Percentiles rank a stretch among this genome's conserved stretches.
phyloP scores from a whole-genome alignment of 2,329 filamentous ascomycete genomes.

The Fusarium anthophilum region DNA sequence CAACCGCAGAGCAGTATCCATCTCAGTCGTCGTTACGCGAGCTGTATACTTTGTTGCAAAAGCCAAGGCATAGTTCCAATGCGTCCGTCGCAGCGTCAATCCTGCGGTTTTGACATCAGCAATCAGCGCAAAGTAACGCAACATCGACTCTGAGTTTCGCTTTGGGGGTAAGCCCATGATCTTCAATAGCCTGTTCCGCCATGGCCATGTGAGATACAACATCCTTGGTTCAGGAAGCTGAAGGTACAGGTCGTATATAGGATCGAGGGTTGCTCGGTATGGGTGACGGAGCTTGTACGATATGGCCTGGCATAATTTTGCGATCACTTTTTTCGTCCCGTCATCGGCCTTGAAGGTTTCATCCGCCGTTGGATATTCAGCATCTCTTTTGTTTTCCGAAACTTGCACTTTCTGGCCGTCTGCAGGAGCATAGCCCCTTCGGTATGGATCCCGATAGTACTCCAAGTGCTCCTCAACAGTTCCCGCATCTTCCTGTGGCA shows the following conservation, averaged over 20 bases:
- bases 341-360: constrained; percentile 51
- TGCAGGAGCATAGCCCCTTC: constrained; percentile 62
- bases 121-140: constrained; percentile 83
- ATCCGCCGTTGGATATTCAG: constrained; percentile 55
- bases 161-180: constrained; percentile 72
- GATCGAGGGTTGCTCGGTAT: constrained; percentile 51
- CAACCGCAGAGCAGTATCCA: constrained; percentile 71
- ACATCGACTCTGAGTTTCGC: constrained; percentile 70
- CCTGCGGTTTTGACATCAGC: constrained; percentile 83
- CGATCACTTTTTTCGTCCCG: constrained; percentile 48
- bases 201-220: constrained; percentile 57
- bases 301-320: constrained; percentile 54
- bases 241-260: constrained; percentile 60
- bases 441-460: constrained; percentile 62
- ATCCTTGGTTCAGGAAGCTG: constrained; percentile 63
- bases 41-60: constrained; percentile 78
- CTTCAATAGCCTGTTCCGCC: constrained; percentile 72
- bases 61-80: constrained; percentile 88
- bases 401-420: constrained; percentile 60
- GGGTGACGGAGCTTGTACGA: constrained; percentile 54
- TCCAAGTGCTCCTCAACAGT: constrained; percentile 64
- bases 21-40: constrained; percentile 67
- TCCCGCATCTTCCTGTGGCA: constrained; percentile 59
- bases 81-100: constrained; percentile 70
- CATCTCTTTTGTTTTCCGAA: constrained; percentile 61